phyloP scores from a whole-genome alignment of 345 rosid species.

The thale cress (Arabidopsis thaliana) region DNA sequence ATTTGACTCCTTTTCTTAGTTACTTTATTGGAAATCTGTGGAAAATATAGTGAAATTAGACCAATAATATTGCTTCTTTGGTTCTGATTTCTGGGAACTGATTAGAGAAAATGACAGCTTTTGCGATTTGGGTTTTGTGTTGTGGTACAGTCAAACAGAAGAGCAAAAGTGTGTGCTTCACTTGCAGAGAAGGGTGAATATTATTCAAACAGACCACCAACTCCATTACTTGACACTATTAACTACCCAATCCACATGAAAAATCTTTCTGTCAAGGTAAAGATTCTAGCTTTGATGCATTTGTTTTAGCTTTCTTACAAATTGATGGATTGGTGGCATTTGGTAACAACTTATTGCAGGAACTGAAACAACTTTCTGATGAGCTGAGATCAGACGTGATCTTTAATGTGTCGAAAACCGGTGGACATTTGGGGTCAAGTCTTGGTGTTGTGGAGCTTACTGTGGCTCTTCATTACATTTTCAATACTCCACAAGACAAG shows the following conservation, averaged over 20 bases:
- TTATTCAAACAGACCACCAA: constrained; percentile 76
- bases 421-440: constrained; percentile 96
- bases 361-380: constrained; percentile 82
- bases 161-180: constrained; percentile 64
- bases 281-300: background rate
- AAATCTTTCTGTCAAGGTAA: constrained; percentile 81
- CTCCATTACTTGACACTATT: constrained; percentile 92
- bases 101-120: constrained; percentile 27
- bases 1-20: constrained; percentile 1
- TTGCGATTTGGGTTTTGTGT: constrained; percentile 37
- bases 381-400: constrained; percentile 93
- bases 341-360: constrained; percentile 48
- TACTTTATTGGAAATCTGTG: background rate
- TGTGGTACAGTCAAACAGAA: constrained; percentile 61
- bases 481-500: constrained; percentile 86
- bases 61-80: background rate
- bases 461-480: constrained; percentile 95
- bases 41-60: constrained; percentile 18
- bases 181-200: constrained; percentile 78
- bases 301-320: background rate
- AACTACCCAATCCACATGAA: constrained; percentile 97
- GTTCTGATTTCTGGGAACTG: background rate
- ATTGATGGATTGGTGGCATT: constrained; percentile 6
- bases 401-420: constrained; percentile 88
- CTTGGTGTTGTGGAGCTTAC: constrained; percentile 99